Evolutionary conservation across 1,139 yeast species (phyloP).

Genomic region (Schwanniomyces etchellsii): DNA sequence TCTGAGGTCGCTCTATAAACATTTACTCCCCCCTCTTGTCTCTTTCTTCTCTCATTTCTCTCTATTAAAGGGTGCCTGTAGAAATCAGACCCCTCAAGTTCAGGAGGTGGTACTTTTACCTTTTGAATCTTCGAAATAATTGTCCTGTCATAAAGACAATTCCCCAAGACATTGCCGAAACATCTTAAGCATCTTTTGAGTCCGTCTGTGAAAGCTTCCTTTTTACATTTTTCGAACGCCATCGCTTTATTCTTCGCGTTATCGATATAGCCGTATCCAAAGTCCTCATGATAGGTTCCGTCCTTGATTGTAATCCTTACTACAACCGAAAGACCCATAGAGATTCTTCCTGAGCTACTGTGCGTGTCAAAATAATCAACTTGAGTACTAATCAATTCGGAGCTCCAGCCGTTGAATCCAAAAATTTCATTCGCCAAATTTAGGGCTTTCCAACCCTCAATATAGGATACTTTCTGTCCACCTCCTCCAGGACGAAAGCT

Average conservation of each 20-base stretch:
- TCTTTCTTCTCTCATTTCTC: slow-evolving; percentile 22
- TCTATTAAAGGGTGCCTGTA: slow-evolving; percentile 33
- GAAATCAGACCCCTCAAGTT: slow-evolving; percentile 43
- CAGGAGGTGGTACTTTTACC: slow-evolving; percentile 48
- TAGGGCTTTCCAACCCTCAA: slow-evolving; percentile 79
- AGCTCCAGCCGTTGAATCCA: slow-evolving; percentile 79
- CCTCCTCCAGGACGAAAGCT: slow-evolving; percentile 80
- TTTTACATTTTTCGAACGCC: slow-evolving; percentile 78
- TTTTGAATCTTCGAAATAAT: slow-evolving; percentile 52
- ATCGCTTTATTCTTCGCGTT: slow-evolving; percentile 64
- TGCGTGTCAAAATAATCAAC: slow-evolving; percentile 70
- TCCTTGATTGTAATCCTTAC: slow-evolving; percentile 68
- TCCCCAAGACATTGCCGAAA: slow-evolving; percentile 76
- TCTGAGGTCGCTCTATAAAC: slow-evolving; percentile 3
- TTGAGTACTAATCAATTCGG: slow-evolving; percentile 58
- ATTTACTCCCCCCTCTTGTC: slow-evolving; percentile 6
- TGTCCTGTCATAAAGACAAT: slow-evolving; percentile 70
- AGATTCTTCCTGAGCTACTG: slow-evolving; percentile 46
- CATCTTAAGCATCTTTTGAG: slow-evolving; percentile 70
- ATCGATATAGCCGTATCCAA: slow-evolving; percentile 76
- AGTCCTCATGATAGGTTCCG: slow-evolving; percentile 76
- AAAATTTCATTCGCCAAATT: slow-evolving; percentile 74
- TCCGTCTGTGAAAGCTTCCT: slow-evolving; percentile 80
- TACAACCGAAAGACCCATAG: slow-evolving; percentile 64
- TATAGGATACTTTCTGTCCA: slow-evolving; percentile 59